These are phyloP conservation scores for Pseudogymnoascus sp. DNA, from an alignment of 2,329 filamentous ascomycete species.

Conservation along the genomic window DNA sequence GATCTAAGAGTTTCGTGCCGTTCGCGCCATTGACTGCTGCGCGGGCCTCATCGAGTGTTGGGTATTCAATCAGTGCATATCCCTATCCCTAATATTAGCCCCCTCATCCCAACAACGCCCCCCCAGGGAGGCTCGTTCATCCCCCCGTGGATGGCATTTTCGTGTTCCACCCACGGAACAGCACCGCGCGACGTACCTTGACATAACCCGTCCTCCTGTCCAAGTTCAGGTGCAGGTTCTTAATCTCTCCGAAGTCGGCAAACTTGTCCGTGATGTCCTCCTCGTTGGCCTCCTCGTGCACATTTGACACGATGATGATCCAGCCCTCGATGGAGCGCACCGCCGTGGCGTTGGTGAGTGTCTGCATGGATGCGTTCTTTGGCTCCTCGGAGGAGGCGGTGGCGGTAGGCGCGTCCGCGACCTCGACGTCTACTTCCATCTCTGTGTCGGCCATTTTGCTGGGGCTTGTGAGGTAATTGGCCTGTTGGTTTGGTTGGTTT, in stretches of 20 bases:
- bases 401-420: constrained; percentile 20
- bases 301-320: constrained; percentile 81
- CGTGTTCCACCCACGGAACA: background rate
- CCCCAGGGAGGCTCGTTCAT: background rate
- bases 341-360: constrained; percentile 64
- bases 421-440: constrained; percentile 35
- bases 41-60: constrained; percentile 68
- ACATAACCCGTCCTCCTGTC: constrained; percentile 78
- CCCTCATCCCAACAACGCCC: background rate
- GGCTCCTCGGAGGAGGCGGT: constrained; percentile 39
- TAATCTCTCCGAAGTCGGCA: constrained; percentile 77
- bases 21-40: constrained; percentile 78
- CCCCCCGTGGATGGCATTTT: background rate
- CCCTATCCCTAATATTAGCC: constrained; percentile 43
- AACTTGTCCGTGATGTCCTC: constrained; percentile 76
- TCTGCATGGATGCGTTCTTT: constrained; percentile 60
- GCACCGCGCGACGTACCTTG: constrained; percentile 50
- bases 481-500: constrained; percentile 6
- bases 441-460: constrained; percentile 36
- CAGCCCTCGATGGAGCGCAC: constrained; percentile 84
- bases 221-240: constrained; percentile 77
- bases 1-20: constrained; percentile 68
- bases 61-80: constrained; percentile 78
- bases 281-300: constrained; percentile 80
- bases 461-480: background rate